Conservation (phyloP, 345 rosid genomes). For the Salix arbutifolia region DNA sequence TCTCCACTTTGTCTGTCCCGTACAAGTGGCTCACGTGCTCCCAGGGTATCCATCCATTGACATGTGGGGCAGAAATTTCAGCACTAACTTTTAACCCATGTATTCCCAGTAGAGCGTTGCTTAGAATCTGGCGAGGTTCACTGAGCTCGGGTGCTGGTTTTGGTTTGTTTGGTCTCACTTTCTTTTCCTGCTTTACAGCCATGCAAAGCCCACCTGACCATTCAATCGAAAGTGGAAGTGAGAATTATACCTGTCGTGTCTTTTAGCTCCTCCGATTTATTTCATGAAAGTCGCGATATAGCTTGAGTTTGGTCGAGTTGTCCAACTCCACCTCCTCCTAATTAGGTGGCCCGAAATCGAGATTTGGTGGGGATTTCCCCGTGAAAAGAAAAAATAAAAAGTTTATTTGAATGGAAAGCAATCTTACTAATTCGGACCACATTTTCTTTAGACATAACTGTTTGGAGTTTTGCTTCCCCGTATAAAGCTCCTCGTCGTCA, state of each 20-base stretch:
- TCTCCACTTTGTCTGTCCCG: not conserved
- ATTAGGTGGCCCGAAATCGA: not conserved
- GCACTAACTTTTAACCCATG: not conserved
- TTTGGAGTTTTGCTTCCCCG: too few relatives aligned
- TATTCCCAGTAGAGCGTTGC: not conserved
- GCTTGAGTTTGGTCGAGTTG: not conserved
- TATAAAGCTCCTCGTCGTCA: not conserved
- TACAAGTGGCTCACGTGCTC: slow-evolving; percentile 11
- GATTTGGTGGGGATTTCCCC: not conserved
- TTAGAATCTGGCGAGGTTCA: not conserved
- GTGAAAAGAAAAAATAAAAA: not conserved
- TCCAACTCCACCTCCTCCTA: not conserved
- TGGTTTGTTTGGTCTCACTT: not conserved
- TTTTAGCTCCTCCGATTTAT: not conserved
- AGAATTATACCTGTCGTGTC: not conserved
- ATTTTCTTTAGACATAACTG: too few relatives aligned
- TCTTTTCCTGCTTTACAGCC: not conserved
- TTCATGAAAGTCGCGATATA: not conserved
- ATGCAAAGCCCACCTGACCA: not conserved
- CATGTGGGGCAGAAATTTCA: not conserved
- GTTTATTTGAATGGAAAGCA: not conserved
- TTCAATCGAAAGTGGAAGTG: not conserved
- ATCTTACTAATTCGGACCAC: not conserved
- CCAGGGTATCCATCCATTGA: not conserved
- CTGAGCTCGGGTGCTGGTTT: not conserved